Evolutionary conservation across 192 early-diverging fungal species (phyloP).

Genomic region (Coemansia erecta): DNA sequence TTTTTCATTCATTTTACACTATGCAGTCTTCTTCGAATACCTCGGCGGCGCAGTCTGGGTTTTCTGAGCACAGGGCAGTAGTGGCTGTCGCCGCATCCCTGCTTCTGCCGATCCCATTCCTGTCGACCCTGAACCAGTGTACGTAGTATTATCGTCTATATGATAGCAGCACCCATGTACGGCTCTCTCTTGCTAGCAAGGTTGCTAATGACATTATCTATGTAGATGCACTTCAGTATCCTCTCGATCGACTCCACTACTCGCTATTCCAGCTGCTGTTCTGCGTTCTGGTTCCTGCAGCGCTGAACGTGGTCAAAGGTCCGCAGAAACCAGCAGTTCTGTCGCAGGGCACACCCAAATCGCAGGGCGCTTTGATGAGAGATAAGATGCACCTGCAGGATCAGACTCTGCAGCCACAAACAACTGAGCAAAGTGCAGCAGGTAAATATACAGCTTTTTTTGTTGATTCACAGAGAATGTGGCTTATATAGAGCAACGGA

Average conservation of each 20-base stretch:
- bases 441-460: neutral
- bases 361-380: conserved; percentile 1
- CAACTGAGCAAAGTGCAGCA: neutral
- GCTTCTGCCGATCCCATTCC: conserved; percentile 35
- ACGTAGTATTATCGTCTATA: conserved; percentile 13
- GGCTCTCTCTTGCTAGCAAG: too few species aligned
- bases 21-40: neutral
- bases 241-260: conserved; percentile 49
- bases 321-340: neutral
- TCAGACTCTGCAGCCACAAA: neutral
- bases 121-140: conserved; percentile 39
- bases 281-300: conserved; percentile 10
- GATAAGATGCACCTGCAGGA: neutral
- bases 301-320: conserved; percentile 10
- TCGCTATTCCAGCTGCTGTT: conserved; percentile 44
- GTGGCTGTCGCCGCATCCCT: conserved; percentile 20
- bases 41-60: neutral
- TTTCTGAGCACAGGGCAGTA: conserved; percentile 29
- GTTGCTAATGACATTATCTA: neutral
- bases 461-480: neutral
- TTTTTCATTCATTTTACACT: neutral
- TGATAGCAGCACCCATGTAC: too few species aligned
- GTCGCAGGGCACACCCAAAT: neutral
- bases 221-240: conserved; percentile 37
- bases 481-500: neutral